Evolutionary conservation across 352 stramenopile species (phyloP), one percentile per base, ranked within the genome.

Genomic region (Phytopythium litorale): DNA sequence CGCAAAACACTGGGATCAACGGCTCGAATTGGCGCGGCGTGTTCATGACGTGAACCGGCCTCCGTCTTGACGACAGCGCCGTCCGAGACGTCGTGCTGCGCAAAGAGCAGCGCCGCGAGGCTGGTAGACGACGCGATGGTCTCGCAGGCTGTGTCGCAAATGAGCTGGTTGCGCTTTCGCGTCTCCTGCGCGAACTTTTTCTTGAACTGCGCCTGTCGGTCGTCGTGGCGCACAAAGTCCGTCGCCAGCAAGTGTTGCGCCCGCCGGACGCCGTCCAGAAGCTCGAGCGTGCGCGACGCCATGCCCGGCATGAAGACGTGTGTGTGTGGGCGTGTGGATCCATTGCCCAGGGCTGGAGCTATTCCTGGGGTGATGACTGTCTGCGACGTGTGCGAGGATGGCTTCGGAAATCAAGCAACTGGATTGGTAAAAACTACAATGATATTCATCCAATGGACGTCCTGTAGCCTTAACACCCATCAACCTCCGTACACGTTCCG

Each of bases 171-270:
- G 69, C 85, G 71, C 62, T 72, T 79, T 21, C 76, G 71, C 49
- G 77, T 73, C 52, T 87, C 75, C 38, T 67, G 66, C 16, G 68
- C 72, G 64, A 87, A 86, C 53, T 83, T 71, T 67, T 74, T 72
- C 53, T 80, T 78, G 66, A 88, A 88, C 21, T 70, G 66, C 64
- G 72, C 64, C 56, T 87, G 79, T 23, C 76, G 71, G 1, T 66
- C 68, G 45, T 84, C 77, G 46, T 85, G 71, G 43, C 67, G 71
- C 45, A 68, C 65, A 51, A 86, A 83, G 25, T 81, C 74, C 21
- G 68, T 54, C 51, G 66, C 62, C 43, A 85, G 50, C 60, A 72
- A 61, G 38, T 82, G 66, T 6, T 67, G 58, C 18, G 79, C 61
- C 38, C 65, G 71, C 46, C 68, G 64, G 3, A 82, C 72, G 33